Evolutionary conservation across 208 protist species (phyloP).

Genomic region (Wallacemonas collosoma): DNA sequence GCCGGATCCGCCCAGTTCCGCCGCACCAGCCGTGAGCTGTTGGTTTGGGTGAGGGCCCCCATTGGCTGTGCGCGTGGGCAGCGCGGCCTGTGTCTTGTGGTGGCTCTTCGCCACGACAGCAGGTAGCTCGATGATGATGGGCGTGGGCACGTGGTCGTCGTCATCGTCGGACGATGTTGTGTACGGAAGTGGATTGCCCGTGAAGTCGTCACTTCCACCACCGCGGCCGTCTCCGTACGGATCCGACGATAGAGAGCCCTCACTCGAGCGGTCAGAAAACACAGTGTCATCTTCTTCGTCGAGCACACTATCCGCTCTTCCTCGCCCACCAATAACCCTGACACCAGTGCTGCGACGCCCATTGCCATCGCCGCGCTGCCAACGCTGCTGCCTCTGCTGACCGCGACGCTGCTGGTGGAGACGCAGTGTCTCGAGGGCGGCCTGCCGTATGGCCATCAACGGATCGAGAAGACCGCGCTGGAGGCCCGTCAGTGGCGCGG

Average conservation of each 20-base stretch:
- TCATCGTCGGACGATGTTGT: constrained; percentile 4
- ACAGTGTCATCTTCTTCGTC: constrained; percentile 1
- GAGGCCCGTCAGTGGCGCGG: not conserved
- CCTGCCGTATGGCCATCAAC: constrained; percentile 14
- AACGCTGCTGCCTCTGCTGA: constrained; percentile 11
- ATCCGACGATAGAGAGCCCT: not conserved
- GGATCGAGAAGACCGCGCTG: constrained; percentile 14
- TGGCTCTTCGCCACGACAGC: constrained; percentile 2
- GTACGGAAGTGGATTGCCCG: constrained; percentile 11
- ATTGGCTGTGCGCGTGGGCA: not conserved
- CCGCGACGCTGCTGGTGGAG: constrained; percentile 9
- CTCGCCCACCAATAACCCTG: not conserved
- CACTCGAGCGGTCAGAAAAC: constrained; percentile 8
- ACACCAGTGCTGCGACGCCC: not conserved
- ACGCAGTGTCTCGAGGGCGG: constrained; percentile 4
- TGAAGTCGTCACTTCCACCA: not conserved
- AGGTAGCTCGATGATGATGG: constrained; percentile 7
- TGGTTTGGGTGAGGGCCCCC: too few relatives aligned
- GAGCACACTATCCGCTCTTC: not conserved
- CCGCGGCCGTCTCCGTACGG: not conserved
- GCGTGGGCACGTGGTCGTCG: not conserved
- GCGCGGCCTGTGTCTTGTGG: too few relatives aligned
- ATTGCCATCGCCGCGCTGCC: not conserved
- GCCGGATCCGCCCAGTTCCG: too few relatives aligned
- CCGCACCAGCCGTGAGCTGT: too few relatives aligned